These are phyloP conservation scores for Waitea zeae DNA, from an alignment of 1,284 basidiomycete genomes.

Conservation along the genomic window DNA sequence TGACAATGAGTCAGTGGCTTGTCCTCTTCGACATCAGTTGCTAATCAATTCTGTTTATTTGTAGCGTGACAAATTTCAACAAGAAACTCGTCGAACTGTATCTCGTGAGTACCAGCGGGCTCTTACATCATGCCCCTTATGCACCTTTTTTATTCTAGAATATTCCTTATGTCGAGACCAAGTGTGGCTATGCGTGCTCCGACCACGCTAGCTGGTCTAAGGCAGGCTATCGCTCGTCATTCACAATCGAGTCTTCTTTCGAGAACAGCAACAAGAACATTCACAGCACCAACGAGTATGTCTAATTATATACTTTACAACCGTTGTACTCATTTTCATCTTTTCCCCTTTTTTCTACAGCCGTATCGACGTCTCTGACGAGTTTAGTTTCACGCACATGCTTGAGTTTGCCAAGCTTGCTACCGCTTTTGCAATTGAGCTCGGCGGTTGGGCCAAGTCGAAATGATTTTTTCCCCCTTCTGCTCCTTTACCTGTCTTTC, in stretches of 20 bases:
- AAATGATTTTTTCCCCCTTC: too few relatives aligned
- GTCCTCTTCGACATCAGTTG: slow-evolving; percentile 5
- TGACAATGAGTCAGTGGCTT: slow-evolving; percentile 31
- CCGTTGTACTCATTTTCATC: too few relatives aligned
- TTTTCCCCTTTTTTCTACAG: slow-evolving; percentile 19
- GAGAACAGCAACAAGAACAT: slow-evolving; percentile 69
- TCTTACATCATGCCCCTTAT: too few relatives aligned
- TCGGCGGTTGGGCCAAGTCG: slow-evolving; percentile 36
- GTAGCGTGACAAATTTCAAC: slow-evolving; percentile 67
- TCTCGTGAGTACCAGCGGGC: too few relatives aligned
- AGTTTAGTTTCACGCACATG: slow-evolving; percentile 78
- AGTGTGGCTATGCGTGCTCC: slow-evolving; percentile 91
- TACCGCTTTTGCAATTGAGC: slow-evolving; percentile 70
- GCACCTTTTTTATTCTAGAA: too few relatives aligned
- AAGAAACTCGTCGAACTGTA: slow-evolving; percentile 64
- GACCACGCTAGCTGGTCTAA: slow-evolving; percentile 87
- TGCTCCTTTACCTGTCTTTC: too few relatives aligned
- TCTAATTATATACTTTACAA: slow-evolving; percentile 8
- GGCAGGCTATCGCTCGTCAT: slow-evolving; percentile 71
- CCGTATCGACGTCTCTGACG: slow-evolving; percentile 67
- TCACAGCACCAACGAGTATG: slow-evolving; percentile 67
- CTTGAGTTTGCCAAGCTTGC: slow-evolving; percentile 83
- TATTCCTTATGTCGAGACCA: slow-evolving; percentile 63
- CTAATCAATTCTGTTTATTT: slow-evolving; percentile 6
- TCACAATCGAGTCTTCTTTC: slow-evolving; percentile 67